These are phyloP conservation scores for Pilasporangium apinafurcum DNA, from an alignment of 352 stramenopile species.

Conservation along the genomic window DNA sequence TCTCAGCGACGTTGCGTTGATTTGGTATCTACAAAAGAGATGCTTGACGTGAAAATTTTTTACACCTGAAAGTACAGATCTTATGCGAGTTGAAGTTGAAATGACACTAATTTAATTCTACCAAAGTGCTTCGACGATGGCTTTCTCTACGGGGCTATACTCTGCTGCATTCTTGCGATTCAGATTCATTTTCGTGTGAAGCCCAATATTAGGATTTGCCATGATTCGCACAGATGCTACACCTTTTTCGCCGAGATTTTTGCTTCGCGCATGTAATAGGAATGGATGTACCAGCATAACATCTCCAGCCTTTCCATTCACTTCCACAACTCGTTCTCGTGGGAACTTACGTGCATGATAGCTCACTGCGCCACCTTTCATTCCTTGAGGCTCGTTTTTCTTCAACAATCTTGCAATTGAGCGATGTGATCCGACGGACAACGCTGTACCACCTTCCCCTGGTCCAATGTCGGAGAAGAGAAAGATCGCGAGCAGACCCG, in stretches of 20 bases:
- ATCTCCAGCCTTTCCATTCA: slow-evolving; percentile 59
- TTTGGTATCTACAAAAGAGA: too few relatives aligned
- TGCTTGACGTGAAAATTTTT: too few relatives aligned
- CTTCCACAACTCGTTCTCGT: slow-evolving; percentile 42
- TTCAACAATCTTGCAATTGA: slow-evolving; percentile 45
- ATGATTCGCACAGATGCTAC: slow-evolving; percentile 61
- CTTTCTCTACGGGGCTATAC: slow-evolving; percentile 37
- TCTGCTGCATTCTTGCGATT: slow-evolving; percentile 12
- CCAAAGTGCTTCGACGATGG: slow-evolving; percentile 32
- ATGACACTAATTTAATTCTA: too few relatives aligned
- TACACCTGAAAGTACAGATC: too few relatives aligned
- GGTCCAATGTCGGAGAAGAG: slow-evolving; percentile 68
- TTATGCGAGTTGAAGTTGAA: too few relatives aligned
- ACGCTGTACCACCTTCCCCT: slow-evolving; percentile 56
- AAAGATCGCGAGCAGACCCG: slow-evolving; percentile 74
- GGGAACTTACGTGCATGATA: slow-evolving; percentile 25
- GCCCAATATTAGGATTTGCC: slow-evolving; percentile 55
- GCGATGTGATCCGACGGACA: slow-evolving; percentile 63
- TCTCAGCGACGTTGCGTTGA: too few relatives aligned
- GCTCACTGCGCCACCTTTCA: slow-evolving; percentile 54
- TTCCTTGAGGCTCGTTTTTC: slow-evolving; percentile 37
- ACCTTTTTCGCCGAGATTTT: slow-evolving; percentile 49
- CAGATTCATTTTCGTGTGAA: slow-evolving; percentile 46
- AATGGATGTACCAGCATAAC: slow-evolving; percentile 81
- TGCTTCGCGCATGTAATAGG: slow-evolving; percentile 67